A percentile compares a stretch with the other conserved stretches of the same genome.
These are phyloP conservation scores for Paramecium caudatum DNA, from an alignment of 73 alveolate species.

Conservation along the genomic window DNA sequence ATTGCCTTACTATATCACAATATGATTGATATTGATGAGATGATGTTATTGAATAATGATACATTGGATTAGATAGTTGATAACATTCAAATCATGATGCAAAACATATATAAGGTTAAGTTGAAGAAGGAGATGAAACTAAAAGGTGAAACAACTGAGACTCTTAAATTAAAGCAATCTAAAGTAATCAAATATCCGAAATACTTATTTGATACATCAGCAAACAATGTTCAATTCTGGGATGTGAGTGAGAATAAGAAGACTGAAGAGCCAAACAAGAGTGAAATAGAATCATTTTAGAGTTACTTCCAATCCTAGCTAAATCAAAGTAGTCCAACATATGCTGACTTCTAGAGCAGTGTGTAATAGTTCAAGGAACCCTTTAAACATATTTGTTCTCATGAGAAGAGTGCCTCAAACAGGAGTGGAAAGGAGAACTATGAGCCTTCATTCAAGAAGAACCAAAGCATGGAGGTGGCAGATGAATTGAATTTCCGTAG, in stretches of 20 bases:
- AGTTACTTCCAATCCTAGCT: slow-evolving; percentile 31
- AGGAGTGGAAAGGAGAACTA: slow-evolving; percentile 13
- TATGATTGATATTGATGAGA: slow-evolving; percentile 23
- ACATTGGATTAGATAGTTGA: slow-evolving; percentile 29
- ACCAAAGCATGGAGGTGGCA: slow-evolving; percentile 3
- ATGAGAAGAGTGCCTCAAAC: background rate
- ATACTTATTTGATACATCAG: slow-evolving; percentile 54
- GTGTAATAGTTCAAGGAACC: slow-evolving; percentile 40
- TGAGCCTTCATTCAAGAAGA: slow-evolving; percentile 54
- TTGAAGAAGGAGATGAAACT: slow-evolving; percentile 17
- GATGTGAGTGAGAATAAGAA: slow-evolving; percentile 7
- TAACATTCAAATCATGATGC: background rate
- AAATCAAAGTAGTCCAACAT: slow-evolving; percentile 39
- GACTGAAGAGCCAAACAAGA: slow-evolving; percentile 18
- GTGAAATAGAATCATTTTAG: slow-evolving; percentile 58
- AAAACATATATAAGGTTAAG: slow-evolving; percentile 14
- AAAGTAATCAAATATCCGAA: slow-evolving; percentile 26
- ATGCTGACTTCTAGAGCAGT: background rate
- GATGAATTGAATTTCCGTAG: slow-evolving; percentile 54
- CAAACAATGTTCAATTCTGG: slow-evolving; percentile 28
- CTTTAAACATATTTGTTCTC: slow-evolving; percentile 53
- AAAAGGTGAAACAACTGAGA: background rate
- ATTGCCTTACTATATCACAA: slow-evolving; percentile 21
- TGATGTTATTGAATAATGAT: slow-evolving; percentile 20
- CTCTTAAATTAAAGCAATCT: slow-evolving; percentile 9